Evolutionary conservation across 2,329 filamentous ascomycete genomes (phyloP), one percentile per base, ranked within the genome.

Genomic region (Diaporthe longicolla): DNA sequence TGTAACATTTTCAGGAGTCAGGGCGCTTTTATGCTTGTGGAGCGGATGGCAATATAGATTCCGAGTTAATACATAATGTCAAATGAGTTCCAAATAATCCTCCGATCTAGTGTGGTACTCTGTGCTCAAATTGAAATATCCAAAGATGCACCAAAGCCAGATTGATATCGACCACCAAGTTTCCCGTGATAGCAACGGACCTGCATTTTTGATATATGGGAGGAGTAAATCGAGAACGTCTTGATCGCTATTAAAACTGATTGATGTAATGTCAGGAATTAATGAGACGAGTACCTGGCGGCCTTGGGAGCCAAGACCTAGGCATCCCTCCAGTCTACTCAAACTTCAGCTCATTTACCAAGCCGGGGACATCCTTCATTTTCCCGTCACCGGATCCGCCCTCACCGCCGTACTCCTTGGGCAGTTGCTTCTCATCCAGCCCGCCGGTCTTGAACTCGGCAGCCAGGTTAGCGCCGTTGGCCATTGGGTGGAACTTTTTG

Each of bases 401-500:
- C 78, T 92, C 91, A 35, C 95, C 96, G 73, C 95, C 96, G 80
- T 98, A 98, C 75, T 89, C 90, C 77, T 89, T 88, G 2, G 95
- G 95, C 65, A 98, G 84, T 59, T 73, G 57, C 43, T 89, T 87
- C 63, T 89, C 85, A 17, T 90, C 91, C 73, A 97, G 85, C 3
- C 79, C 80, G 63, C 86, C 83, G 74, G 91, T 84, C 81, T 93
- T 82, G n/a, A 91, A 85, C 82, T 91, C 89, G 17, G 85, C 86
- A 24, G 90, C 91, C 66, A 98, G 86, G 73, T 90, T 90, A 57
- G 85, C 89, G 29, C 95, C 95, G 78, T 93, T 94, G 76, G 89
- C 88, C 85, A 95, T 91, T 59, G 93, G 93, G 79, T 94, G 93
- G 84, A 95, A 94, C 82, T 95, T 95, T 85, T 92, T 92, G 77